Evolutionary conservation across 2,329 filamentous ascomycete genomes (phyloP).

Genomic region (Fusarium armeniacum): DNA sequence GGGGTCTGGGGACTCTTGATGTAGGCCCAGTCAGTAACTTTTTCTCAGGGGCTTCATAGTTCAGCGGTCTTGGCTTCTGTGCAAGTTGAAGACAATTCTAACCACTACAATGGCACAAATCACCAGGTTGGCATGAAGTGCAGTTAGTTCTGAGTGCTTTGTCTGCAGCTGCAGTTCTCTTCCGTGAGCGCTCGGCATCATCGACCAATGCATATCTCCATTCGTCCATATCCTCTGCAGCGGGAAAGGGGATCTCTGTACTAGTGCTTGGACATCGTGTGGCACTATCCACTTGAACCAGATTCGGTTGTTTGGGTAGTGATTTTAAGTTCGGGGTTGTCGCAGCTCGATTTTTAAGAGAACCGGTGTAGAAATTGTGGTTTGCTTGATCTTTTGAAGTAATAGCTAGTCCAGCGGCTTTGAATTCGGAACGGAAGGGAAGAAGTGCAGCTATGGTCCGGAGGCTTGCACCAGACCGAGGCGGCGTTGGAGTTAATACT

Average conservation of each 20-base stretch:
- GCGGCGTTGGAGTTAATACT: constrained; percentile 57
- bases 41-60: background rate
- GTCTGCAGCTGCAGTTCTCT: constrained; percentile 30
- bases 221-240: constrained; percentile 50
- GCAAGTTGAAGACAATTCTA: constrained; percentile 40
- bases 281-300: constrained; percentile 52
- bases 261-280: constrained; percentile 46
- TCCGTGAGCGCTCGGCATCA: constrained; percentile 46
- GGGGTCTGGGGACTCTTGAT: constrained; percentile 25
- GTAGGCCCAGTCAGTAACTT: constrained; percentile 24
- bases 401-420: constrained; percentile 67
- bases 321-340: constrained; percentile 10
- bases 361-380: constrained; percentile 7
- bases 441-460: constrained; percentile 67
- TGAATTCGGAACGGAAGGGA: constrained; percentile 68
- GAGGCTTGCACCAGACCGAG: constrained; percentile 60
- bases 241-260: constrained; percentile 53
- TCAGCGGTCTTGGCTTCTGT: constrained; percentile 33
- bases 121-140: constrained; percentile 50
- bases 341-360: constrained; percentile 25
- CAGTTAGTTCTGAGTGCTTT: constrained; percentile 38
- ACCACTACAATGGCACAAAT: constrained; percentile 43
- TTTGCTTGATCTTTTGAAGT: constrained; percentile 65
- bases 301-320: constrained; percentile 12
- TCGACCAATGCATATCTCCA: constrained; percentile 55